Evolutionary conservation across 495 filamentous ascomycete genomes (phyloP).

Genomic region (Tuber calosporum): DNA sequence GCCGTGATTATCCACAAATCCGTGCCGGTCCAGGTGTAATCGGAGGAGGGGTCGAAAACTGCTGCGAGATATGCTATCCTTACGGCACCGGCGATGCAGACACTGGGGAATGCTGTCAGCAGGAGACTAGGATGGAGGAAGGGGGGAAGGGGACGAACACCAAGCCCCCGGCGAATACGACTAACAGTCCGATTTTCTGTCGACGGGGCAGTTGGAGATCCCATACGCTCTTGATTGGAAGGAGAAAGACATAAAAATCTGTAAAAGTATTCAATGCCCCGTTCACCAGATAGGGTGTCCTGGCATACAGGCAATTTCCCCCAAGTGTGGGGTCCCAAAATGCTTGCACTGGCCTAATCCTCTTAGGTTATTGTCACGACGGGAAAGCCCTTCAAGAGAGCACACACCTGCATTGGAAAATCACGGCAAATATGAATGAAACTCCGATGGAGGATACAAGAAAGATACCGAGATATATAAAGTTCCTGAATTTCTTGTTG

Average conservation of each 20-base stretch:
- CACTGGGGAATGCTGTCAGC: neutral
- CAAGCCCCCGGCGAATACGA: neutral
- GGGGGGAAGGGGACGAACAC: neutral
- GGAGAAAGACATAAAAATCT: constrained; percentile 43
- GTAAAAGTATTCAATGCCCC: constrained; percentile 47
- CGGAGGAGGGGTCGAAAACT: neutral
- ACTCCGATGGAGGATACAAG: neutral
- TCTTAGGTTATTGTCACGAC: neutral
- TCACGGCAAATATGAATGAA: neutral
- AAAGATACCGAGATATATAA: neutral
- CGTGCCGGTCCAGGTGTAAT: neutral
- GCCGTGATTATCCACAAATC: neutral
- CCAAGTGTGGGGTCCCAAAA: constrained; percentile 32
- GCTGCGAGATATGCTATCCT: neutral
- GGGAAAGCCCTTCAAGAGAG: neutral
- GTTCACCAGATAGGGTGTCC: constrained; percentile 49
- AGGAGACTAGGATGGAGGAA: neutral
- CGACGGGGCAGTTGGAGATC: constrained; percentile 46
- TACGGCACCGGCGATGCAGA: neutral
- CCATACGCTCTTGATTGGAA: constrained; percentile 49
- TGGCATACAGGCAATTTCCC: constrained; percentile 47
- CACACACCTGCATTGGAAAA: neutral
- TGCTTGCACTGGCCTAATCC: neutral
- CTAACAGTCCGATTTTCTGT: constrained; percentile 46
- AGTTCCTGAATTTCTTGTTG: neutral